phyloP scores from a whole-genome alignment of 345 rosid species.

The Bruguiera parviflora region DNA sequence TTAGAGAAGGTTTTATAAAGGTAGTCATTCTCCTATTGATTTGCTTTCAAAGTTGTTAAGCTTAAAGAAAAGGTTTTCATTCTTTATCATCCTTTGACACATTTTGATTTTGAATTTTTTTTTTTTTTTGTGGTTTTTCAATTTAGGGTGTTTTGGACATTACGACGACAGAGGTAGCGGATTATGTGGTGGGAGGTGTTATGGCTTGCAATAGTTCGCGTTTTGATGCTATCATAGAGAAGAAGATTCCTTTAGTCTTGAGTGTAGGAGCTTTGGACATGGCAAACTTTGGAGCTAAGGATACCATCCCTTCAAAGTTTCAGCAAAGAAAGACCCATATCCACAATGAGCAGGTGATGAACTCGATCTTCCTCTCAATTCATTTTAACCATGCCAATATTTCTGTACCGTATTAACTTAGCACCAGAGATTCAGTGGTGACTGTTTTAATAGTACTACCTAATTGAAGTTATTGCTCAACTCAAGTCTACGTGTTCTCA shows the following conservation, averaged over 20 bases:
- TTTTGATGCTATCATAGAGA: constrained; percentile 67
- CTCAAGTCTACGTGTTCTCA: too few relatives aligned
- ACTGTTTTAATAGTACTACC: neutral
- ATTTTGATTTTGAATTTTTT: neutral
- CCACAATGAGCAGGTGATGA: constrained; percentile 75
- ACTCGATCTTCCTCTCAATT: neutral
- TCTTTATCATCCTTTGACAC: constrained; percentile 1
- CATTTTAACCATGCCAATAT: neutral
- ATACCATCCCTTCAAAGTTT: constrained; percentile 65
- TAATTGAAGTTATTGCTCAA: neutral
- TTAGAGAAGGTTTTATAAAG: constrained; percentile 76
- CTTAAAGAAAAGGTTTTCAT: neutral
- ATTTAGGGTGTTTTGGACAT: constrained; percentile 76
- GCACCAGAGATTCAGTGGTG: neutral
- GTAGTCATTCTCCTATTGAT: constrained; percentile 28
- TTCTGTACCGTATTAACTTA: neutral
- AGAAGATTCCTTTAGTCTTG: constrained; percentile 76
- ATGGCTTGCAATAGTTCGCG: constrained; percentile 92
- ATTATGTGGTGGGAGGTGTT: constrained; percentile 83
- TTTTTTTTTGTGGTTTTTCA: too few relatives aligned
- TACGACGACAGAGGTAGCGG: constrained; percentile 95
- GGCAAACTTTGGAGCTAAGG: constrained; percentile 85
- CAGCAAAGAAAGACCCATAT: constrained; percentile 65
- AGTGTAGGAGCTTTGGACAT: constrained; percentile 93
- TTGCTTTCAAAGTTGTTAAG: neutral